These are phyloP conservation scores for Macrolepiota dolichaula DNA, from an alignment of 768 basidiomycete genomes.

Conservation along the genomic window DNA sequence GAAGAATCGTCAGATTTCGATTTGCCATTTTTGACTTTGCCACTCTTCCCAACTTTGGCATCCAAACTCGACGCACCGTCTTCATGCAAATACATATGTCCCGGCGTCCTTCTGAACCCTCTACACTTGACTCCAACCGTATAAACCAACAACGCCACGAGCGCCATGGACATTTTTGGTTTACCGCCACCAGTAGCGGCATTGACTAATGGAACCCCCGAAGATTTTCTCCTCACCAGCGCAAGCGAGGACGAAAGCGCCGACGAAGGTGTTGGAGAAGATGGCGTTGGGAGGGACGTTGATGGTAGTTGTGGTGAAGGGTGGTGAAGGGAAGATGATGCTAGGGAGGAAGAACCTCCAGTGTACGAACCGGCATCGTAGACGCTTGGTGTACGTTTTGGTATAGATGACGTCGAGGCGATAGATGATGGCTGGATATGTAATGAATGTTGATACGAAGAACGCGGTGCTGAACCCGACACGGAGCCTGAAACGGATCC, in stretches of 20 bases:
- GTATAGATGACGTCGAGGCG: background rate
- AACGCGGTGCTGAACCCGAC: background rate
- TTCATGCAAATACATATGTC: too few species aligned
- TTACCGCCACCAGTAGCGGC: constrained; percentile 36
- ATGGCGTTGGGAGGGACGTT: too few species aligned
- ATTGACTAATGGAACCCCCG: background rate
- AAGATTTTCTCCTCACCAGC: constrained; percentile 5
- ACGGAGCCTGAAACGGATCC: too few species aligned
- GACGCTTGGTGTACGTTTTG: background rate
- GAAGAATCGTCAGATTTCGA: too few species aligned
- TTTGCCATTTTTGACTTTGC: constrained; percentile 50
- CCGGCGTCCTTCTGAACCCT: too few species aligned
- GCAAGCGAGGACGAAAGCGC: too few species aligned
- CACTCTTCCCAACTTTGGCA: constrained; percentile 28
- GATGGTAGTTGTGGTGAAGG: too few species aligned
- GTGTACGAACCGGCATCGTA: too few species aligned
- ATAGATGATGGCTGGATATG: background rate
- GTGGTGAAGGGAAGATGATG: too few species aligned
- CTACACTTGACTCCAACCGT: constrained; percentile 95
- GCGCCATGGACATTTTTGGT: constrained; percentile 69
- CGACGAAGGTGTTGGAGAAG: too few species aligned
- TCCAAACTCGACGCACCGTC: background rate
- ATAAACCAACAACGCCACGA: constrained; percentile 85
- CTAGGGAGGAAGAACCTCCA: too few species aligned
- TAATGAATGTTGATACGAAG: background rate